Base-by-base conservation (phyloP, 352 stramenopile genomes). In the Halophytophthora batemanensis region DNA sequence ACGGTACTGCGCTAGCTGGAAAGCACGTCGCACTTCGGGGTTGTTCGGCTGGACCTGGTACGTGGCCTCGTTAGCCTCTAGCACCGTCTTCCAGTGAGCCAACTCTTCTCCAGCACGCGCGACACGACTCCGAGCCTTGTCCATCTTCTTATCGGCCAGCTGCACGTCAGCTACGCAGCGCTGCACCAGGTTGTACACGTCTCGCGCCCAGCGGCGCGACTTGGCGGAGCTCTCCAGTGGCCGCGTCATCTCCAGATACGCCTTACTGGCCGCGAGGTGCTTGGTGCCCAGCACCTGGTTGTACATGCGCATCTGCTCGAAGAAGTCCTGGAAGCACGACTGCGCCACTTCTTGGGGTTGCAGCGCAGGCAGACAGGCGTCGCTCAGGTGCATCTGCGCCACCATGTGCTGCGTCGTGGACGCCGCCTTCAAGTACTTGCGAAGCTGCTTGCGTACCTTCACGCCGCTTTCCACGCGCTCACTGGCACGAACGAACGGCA, bases 401-500 rank as follows among this genome's bases (percentile, higher is more conserved):
- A 90, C 81, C 56, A 89, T 78, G 35, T 87, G 75, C 71, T 93
- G 81, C 53, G 83, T 88, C 22, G 66, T 63, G 2, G 79, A 84
- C 50, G 70, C 82, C 41, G 81, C 75, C 53, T 88, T 88, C 17
- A 93, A 64, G 61, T 93, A 93, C 64, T 91, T 91, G 59, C 78
- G 66, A 33, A 93, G 60, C 54, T 93, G 78, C 58, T 90, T 87
- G 61, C 83, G 81, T 22, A 91, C 81, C 47, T 85, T 86, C 39
- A 90, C 70, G 47, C 83, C 83, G 53, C 73, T 89, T 56, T 91
- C 83, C 31, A 91, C 77, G 49, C 83, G 83, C 53, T 87, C 77
- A 50, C 56, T 85, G 42, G 86, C 79, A 45, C 77, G 79, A 39
- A 93, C 77, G 52, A 91, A 93, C 37, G 83, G 83, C 42, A 93